phyloP scores from a whole-genome alignment of 78 protist genomes.

The Ministeria vibrans region DNA sequence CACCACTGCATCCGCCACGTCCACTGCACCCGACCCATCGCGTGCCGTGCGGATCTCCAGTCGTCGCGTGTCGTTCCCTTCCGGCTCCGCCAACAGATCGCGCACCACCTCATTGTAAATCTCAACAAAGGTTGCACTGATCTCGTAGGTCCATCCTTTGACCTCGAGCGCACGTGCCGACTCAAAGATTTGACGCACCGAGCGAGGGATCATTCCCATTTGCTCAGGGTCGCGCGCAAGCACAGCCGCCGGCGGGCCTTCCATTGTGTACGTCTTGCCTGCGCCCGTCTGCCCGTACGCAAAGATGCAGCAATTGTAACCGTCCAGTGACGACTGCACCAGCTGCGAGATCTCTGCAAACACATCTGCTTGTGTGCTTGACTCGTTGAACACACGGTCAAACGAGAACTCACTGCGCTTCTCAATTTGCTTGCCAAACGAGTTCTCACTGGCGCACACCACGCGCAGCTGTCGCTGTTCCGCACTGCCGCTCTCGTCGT shows the following conservation, averaged over 20 bases:
- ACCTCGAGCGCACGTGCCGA: not conserved
- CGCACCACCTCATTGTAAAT: slow-evolving; percentile 68
- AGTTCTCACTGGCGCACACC: not conserved
- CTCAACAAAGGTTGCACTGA: slow-evolving; percentile 38
- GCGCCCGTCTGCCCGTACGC: slow-evolving; percentile 76
- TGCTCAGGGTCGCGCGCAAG: not conserved
- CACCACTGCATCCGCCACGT: not conserved
- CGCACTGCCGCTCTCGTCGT: not conserved
- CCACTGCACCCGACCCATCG: not conserved
- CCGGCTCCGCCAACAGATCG: slow-evolving; percentile 43
- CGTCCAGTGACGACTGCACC: slow-evolving; percentile 65
- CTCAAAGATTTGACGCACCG: slow-evolving; percentile 31
- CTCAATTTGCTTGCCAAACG: not conserved
- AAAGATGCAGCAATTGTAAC: slow-evolving; percentile 65
- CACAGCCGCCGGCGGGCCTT: not conserved
- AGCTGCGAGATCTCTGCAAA: slow-evolving; percentile 57
- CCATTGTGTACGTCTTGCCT: slow-evolving; percentile 54
- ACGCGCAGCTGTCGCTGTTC: not conserved
- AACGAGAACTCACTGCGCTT: slow-evolving; percentile 19
- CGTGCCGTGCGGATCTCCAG: not conserved
- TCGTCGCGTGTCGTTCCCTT: not conserved
- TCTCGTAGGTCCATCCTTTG: slow-evolving; percentile 27
- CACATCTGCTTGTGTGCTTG: slow-evolving; percentile 14
- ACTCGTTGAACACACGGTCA: slow-evolving; percentile 62
- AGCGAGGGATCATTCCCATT: slow-evolving; percentile 24